Evolutionary conservation across 805 yeast genomes (phyloP).

Genomic region (Candida koratica): DNA sequence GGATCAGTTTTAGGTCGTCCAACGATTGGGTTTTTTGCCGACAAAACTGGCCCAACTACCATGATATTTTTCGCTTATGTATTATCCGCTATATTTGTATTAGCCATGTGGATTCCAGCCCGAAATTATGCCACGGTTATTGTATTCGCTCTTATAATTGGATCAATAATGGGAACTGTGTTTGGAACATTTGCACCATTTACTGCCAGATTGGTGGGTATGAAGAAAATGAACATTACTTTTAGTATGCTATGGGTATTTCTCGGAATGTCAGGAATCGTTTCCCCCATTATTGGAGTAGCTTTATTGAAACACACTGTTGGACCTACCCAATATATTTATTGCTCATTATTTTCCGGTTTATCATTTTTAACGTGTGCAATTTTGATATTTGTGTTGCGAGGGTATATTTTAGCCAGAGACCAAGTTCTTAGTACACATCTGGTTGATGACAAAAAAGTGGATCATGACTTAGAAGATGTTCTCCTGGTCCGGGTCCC

Average conservation of each 20-base stretch:
- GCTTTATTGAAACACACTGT: slow-evolving; percentile 35
- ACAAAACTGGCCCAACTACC: slow-evolving; percentile 50
- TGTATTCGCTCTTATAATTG: slow-evolving; percentile 49
- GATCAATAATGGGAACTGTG: slow-evolving; percentile 57
- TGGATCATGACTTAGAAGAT: slow-evolving; percentile 9
- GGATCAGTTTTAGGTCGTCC: slow-evolving; percentile 60
- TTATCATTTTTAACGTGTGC: slow-evolving; percentile 47
- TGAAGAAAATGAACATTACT: slow-evolving; percentile 46
- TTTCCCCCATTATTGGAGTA: slow-evolving; percentile 60
- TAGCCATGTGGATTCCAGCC: slow-evolving; percentile 47
- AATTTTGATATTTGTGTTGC: slow-evolving; percentile 36
- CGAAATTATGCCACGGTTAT: slow-evolving; percentile 54
- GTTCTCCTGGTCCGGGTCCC: slow-evolving; percentile 8
- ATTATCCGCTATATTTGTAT: slow-evolving; percentile 25
- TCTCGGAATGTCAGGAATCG: slow-evolving; percentile 48
- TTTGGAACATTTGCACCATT: slow-evolving; percentile 55
- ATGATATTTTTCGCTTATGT: slow-evolving; percentile 27
- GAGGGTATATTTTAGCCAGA: slow-evolving; percentile 56
- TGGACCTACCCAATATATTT: slow-evolving; percentile 44
- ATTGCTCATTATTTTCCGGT: slow-evolving; percentile 60
- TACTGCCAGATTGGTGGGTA: slow-evolving; percentile 50
- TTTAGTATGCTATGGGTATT: slow-evolving; percentile 52
- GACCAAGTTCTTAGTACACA: slow-evolving; percentile 20
- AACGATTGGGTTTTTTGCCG: slow-evolving; percentile 47
- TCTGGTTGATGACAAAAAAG: background rate